Conservation (phyloP, 2,329 filamentous ascomycete species). For the Penicillium frequentans region DNA sequence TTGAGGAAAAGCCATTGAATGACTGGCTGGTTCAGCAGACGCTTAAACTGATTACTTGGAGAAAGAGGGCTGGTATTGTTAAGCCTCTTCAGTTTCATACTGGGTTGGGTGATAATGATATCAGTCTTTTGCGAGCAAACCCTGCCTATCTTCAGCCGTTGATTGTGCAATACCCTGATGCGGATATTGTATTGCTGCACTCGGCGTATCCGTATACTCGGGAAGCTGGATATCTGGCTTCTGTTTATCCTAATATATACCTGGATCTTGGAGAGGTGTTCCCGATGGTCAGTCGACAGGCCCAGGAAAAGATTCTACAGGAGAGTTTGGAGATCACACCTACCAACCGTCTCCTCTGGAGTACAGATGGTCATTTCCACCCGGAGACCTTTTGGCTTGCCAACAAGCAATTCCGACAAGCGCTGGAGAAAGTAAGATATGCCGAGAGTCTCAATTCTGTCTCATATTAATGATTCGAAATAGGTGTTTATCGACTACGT, state of each 20-base stretch:
- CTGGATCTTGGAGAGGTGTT: conserved; percentile 83
- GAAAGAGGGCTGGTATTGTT: conserved; percentile 42
- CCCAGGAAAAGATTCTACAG: conserved; percentile 68
- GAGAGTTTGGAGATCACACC: conserved; percentile 76
- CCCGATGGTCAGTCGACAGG: conserved; percentile 72
- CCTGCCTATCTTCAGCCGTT: conserved; percentile 74
- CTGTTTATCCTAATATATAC: conserved; percentile 76
- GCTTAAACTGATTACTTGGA: conserved; percentile 56
- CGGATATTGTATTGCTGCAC: conserved; percentile 77
- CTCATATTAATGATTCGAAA: neutral
- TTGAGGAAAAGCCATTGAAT: conserved; percentile 67
- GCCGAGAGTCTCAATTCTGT: too few relatives aligned
- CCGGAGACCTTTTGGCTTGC: conserved; percentile 77
- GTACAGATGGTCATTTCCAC: conserved; percentile 76
- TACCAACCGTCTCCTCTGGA: conserved; percentile 74
- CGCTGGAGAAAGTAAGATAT: conserved; percentile 61
- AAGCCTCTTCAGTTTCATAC: conserved; percentile 86
- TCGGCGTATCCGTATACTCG: conserved; percentile 78
- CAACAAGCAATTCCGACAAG: conserved; percentile 69
- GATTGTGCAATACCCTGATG: conserved; percentile 65
- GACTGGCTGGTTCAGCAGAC: conserved; percentile 67
- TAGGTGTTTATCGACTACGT: conserved; percentile 69
- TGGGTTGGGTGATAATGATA: conserved; percentile 77
- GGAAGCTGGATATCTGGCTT: conserved; percentile 75
- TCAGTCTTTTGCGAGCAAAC: conserved; percentile 67